These are phyloP conservation scores for Cordyceps sp. DNA, from an alignment of 2,329 filamentous ascomycete species.

Conservation along the genomic window DNA sequence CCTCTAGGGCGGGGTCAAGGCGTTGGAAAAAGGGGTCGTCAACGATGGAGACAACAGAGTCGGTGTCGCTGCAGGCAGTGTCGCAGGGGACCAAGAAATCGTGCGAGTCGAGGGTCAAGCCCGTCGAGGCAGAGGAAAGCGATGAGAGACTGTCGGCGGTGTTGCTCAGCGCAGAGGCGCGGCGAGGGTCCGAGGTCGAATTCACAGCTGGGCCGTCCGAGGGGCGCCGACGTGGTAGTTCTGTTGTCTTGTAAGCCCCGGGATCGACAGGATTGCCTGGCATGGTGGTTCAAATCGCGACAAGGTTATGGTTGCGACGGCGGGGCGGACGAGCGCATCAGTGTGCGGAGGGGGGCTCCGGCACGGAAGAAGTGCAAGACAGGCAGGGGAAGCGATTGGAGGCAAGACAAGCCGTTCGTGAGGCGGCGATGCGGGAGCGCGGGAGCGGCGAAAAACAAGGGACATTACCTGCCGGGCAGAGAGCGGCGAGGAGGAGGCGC, in stretches of 20 bases:
- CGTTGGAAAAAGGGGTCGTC: conserved; percentile 39
- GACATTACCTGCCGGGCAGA: no score
- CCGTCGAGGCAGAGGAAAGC: conserved; percentile 3
- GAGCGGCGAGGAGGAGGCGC: no score
- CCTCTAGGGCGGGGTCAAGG: conserved; percentile 19
- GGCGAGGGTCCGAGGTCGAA: conserved; percentile 3
- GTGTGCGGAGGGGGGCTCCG: no score
- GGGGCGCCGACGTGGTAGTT: background rate
- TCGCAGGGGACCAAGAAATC: conserved; percentile 9
- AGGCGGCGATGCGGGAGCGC: no score
- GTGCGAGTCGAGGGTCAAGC: conserved; percentile 4
- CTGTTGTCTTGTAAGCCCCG: background rate
- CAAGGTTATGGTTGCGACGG: no score
- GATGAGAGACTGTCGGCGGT: conserved; percentile 7
- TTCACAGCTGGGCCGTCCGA: background rate
- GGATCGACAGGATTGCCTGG: no score
- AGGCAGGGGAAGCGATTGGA: no score
- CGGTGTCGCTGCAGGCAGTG: conserved; percentile 16
- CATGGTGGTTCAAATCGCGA: no score
- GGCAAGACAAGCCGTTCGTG: no score
- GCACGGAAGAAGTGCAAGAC: no score
- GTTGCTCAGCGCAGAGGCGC: conserved; percentile 9
- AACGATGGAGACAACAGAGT: conserved; percentile 35
- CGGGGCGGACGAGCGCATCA: no score
- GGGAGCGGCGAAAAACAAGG: no score